These are phyloP conservation scores for Neonectria hederae DNA, from an alignment of 2,329 filamentous ascomycete species.

Conservation along the genomic window DNA sequence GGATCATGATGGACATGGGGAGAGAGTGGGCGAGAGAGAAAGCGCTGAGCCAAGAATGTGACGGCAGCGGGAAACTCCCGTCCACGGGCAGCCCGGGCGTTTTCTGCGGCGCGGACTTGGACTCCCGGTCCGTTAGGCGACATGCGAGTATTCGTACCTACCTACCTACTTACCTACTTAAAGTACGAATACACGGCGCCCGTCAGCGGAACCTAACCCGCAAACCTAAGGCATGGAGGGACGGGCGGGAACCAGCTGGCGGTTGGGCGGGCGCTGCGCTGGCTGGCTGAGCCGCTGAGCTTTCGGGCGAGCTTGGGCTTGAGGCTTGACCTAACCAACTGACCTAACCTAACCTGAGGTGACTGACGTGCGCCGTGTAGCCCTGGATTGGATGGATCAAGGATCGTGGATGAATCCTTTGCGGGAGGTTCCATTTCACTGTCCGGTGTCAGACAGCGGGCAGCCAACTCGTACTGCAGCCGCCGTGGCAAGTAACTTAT, in stretches of 20 bases:
- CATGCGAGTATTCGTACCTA: background rate
- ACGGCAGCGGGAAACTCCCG: conserved; percentile 6
- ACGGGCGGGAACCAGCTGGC: background rate
- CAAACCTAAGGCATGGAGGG: background rate
- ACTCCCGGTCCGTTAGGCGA: background rate
- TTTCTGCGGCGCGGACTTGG: background rate
- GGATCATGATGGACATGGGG: conserved; percentile 25
- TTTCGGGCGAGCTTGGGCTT: background rate
- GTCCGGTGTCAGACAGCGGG: background rate
- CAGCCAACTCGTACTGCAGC: conserved; percentile 25
- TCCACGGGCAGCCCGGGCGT: background rate
- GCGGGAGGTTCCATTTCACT: background rate
- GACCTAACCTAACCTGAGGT: background rate
- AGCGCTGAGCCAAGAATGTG: background rate
- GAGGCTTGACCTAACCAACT: background rate
- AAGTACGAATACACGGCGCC: background rate
- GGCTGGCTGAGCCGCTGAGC: background rate
- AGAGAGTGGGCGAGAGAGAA: conserved; percentile 4
- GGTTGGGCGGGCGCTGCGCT: background rate
- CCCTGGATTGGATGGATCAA: background rate
- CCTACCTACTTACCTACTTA: too few species aligned
- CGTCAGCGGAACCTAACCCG: background rate
- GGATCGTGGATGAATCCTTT: background rate
- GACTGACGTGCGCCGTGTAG: background rate
- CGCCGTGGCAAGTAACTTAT: conserved; percentile 17